Evolutionary conservation across 805 yeast species (phyloP).

Genomic region (Zygoascus flipseniorum): DNA sequence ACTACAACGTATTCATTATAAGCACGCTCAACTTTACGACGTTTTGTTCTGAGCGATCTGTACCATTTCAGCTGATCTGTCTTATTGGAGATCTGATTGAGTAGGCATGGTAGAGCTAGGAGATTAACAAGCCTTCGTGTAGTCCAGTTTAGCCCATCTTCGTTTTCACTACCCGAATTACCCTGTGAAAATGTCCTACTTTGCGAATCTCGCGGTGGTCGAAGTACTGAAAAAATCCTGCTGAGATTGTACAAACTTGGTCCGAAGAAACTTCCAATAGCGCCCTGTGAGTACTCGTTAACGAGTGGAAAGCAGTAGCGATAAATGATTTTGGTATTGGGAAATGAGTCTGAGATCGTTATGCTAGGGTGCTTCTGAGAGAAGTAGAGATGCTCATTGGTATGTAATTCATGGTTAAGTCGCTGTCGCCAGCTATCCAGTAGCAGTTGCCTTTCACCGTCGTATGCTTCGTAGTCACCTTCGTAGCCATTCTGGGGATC

Average conservation of each 20-base stretch:
- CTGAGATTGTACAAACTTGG: not conserved
- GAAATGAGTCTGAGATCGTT: not conserved
- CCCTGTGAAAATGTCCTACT: not conserved
- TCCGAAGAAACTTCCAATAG: not conserved
- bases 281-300: not conserved
- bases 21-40: not conserved
- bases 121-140: not conserved
- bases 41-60: not conserved
- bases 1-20: not conserved
- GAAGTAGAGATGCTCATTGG: slow-evolving; percentile 16
- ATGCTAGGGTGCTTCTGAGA: slow-evolving; percentile 4
- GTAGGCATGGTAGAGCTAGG: not conserved
- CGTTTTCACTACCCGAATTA: not conserved
- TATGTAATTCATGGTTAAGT: slow-evolving; percentile 16
- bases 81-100: not conserved
- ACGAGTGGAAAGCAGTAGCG: slow-evolving; percentile 2
- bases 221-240: not conserved
- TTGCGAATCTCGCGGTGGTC: not conserved
- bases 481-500: not conserved
- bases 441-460: not conserved
- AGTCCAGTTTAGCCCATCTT: not conserved
- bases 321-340: not conserved
- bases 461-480: not conserved
- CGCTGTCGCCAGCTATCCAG: slow-evolving; percentile 9
- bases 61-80: slow-evolving; percentile 1